Percentiles rank a stretch among this genome's conserved stretches.
Conservation (phyloP, 2,329 filamentous ascomycete genomes). For the Sporothrix brunneoviolacea region DNA sequence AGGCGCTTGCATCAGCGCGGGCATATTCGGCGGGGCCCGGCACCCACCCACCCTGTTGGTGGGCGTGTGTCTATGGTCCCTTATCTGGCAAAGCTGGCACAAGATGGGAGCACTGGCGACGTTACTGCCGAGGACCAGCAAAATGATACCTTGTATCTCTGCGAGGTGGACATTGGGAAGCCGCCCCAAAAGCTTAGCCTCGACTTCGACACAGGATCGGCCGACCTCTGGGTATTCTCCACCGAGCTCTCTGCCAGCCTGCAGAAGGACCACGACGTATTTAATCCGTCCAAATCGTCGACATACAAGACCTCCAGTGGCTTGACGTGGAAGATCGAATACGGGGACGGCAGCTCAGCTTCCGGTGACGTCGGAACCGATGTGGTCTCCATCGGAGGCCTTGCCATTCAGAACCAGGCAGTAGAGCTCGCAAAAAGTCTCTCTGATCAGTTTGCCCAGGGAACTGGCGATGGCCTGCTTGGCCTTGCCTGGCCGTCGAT, state of each 20-base stretch:
- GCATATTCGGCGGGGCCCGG: background rate
- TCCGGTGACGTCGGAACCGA: slow-evolving; percentile 61
- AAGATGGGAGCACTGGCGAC: slow-evolving; percentile 31
- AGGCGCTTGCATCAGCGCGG: slow-evolving; percentile 42
- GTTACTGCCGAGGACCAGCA: slow-evolving; percentile 58
- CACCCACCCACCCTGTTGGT: slow-evolving; percentile 37
- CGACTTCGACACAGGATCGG: slow-evolving; percentile 65
- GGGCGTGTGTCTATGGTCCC: slow-evolving; percentile 35
- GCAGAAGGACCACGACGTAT: slow-evolving; percentile 45
- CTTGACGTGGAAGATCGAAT: slow-evolving; percentile 59
- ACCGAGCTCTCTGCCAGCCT: slow-evolving; percentile 36
- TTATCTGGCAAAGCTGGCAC: slow-evolving; percentile 36
- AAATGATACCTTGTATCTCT: slow-evolving; percentile 61
- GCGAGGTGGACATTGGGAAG: slow-evolving; percentile 56
- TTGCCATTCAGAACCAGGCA: slow-evolving; percentile 54
- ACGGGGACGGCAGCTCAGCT: slow-evolving; percentile 62
- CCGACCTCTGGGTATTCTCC: slow-evolving; percentile 62
- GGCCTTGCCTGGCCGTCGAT: slow-evolving; percentile 59
- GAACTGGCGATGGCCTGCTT: slow-evolving; percentile 56
- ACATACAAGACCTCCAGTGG: slow-evolving; percentile 45
- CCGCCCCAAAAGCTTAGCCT: slow-evolving; percentile 55
- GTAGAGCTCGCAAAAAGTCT: slow-evolving; percentile 57
- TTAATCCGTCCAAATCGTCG: slow-evolving; percentile 53
- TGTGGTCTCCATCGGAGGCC: slow-evolving; percentile 52
- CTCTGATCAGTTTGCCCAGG: slow-evolving; percentile 49